Percentiles rank a stretch among this genome's conserved stretches.
Conservation (phyloP, 305 asterid species). For the Withania somnifera region DNA sequence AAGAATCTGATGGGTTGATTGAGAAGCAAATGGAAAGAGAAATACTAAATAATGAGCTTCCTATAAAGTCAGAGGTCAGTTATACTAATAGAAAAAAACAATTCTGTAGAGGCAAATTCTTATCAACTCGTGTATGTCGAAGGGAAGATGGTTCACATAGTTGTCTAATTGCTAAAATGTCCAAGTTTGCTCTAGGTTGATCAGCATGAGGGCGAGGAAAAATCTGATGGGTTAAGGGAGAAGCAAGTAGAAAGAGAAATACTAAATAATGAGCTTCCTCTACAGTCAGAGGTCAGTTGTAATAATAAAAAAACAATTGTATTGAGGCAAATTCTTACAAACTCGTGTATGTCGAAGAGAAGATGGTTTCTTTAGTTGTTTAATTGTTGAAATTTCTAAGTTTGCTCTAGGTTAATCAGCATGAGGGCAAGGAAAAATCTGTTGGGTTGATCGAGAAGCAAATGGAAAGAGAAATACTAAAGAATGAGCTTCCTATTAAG, state of each 20-base stretch:
- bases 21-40: slow-evolving; percentile 31
- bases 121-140: background rate
- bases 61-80: slow-evolving; percentile 36
- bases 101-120: background rate
- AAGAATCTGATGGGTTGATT: slow-evolving; percentile 27
- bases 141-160: background rate
- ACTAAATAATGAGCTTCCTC: background rate
- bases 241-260: background rate
- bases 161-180: background rate
- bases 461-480: slow-evolving; percentile 25
- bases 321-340: background rate
- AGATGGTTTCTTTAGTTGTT: background rate
- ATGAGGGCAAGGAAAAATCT: slow-evolving; percentile 30
- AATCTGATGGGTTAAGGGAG: background rate
- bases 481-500: slow-evolving; percentile 22
- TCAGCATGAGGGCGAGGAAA: background rate
- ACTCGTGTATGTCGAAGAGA: background rate
- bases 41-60: slow-evolving; percentile 23
- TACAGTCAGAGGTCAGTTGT: background rate
- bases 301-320: background rate
- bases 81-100: background rate
- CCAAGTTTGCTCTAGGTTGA: background rate
- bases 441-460: slow-evolving; percentile 33
- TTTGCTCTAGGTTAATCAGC: slow-evolving; percentile 27
- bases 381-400: background rate